phyloP scores from a whole-genome alignment of 176 grass and related monocot genomes.

The Raddia guianensis region DNA sequence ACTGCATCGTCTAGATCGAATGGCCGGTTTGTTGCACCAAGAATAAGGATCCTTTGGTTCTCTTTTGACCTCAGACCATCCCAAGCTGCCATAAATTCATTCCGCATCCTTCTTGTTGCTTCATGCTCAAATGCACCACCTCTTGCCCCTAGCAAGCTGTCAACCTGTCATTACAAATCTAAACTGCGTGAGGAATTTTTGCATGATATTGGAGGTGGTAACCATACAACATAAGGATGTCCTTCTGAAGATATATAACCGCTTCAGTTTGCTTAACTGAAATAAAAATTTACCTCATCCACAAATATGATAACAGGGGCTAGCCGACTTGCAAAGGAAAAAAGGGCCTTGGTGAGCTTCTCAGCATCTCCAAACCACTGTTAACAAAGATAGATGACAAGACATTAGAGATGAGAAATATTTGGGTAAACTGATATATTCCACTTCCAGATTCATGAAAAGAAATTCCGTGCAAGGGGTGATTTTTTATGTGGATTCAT shows the following conservation, averaged over 20 bases:
- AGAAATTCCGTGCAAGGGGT: not conserved
- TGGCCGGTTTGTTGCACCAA: conserved; percentile 92
- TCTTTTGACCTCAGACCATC: conserved; percentile 94
- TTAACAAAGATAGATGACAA: conserved; percentile 44
- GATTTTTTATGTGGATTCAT: conserved; percentile 16
- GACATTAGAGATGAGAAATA: conserved; percentile 7
- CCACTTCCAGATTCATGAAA: not conserved
- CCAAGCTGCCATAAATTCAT: conserved; percentile 99
- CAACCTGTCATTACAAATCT: conserved; percentile 58
- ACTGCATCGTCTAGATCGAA: conserved; percentile 97
- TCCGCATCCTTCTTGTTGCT: conserved; percentile 87
- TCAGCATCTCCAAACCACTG: conserved; percentile 99
- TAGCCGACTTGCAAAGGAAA: conserved; percentile 88
- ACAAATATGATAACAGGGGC: conserved; percentile 97
- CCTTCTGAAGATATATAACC: conserved; percentile 13
- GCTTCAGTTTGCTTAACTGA: conserved; percentile 16
- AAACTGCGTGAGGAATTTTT: conserved; percentile 33
- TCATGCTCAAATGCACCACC: conserved; percentile 83
- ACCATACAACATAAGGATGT: conserved; percentile 2
- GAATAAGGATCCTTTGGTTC: conserved; percentile 86
- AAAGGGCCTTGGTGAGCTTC: conserved; percentile 94
- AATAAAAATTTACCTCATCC: conserved; percentile 70
- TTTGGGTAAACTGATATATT: not conserved
- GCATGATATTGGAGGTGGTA: not conserved
- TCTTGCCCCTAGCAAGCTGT: conserved; percentile 91